Evolutionary conservation across 225 moss, liverwort and hornwort species (phyloP).

Genomic region (Neckera pumila): DNA sequence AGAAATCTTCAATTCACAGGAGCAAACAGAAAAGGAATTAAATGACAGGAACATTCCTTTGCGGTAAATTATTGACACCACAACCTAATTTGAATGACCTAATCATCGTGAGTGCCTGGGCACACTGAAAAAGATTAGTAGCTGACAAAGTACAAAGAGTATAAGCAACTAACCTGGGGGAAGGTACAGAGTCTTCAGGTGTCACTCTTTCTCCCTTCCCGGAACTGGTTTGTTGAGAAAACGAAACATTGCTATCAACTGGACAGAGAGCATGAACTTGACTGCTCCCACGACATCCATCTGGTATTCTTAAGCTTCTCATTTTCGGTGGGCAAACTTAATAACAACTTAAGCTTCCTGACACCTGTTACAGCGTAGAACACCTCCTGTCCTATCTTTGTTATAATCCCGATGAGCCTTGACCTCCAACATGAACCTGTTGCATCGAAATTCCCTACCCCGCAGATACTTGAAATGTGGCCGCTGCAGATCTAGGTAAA

Average conservation of each 20-base stretch:
- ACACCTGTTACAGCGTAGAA: background rate
- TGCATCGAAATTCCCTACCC: constrained; percentile 7
- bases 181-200: constrained; percentile 34
- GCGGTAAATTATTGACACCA: background rate
- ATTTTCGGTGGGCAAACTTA: constrained; percentile 15
- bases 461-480: background rate
- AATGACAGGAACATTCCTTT: background rate
- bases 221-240: background rate
- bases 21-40: background rate
- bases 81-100: background rate
- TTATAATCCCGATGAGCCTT: background rate
- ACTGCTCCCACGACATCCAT: constrained; percentile 55
- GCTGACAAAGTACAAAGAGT: background rate
- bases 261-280: constrained; percentile 56
- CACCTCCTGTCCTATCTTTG: constrained; percentile 4
- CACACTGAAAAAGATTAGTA: background rate
- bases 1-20: background rate
- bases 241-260: constrained; percentile 17
- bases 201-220: constrained; percentile 25
- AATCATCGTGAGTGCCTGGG: background rate
- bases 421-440: constrained; percentile 3
- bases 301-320: constrained; percentile 52
- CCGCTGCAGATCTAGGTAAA: background rate
- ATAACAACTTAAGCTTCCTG: constrained; percentile 11
- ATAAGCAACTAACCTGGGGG: constrained; percentile 26